A percentile compares a stretch with the other conserved stretches of the same genome.
phyloP scores from a whole-genome alignment of 2,329 filamentous ascomycete genomes.

The Paecilomyces niveus region DNA sequence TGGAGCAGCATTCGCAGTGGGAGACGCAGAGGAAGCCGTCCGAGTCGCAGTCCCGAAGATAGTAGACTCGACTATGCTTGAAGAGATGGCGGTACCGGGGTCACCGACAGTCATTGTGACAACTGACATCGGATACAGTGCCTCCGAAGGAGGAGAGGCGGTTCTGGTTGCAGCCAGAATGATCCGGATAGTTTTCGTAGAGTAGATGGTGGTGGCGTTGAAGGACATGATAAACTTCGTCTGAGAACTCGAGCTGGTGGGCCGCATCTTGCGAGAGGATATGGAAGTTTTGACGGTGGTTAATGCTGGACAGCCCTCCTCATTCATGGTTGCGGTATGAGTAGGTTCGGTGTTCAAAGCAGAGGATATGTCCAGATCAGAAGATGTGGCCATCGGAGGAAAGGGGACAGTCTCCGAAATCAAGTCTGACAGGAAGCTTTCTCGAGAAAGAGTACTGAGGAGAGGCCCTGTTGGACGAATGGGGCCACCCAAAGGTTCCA shows the following conservation, averaged over 20 bases:
- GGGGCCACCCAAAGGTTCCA: not conserved
- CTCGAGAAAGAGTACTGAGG: not conserved
- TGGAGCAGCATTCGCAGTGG: not conserved
- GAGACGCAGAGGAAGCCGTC: not conserved
- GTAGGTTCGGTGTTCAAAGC: not conserved
- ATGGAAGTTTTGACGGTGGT: not conserved
- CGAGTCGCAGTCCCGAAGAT: not conserved
- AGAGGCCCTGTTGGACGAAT: not conserved
- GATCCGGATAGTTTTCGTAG: not conserved
- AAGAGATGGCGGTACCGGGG: not conserved
- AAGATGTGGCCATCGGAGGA: not conserved
- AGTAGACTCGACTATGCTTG: not conserved
- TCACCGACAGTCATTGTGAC: not conserved
- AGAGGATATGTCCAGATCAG: not conserved
- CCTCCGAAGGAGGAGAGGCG: not conserved
- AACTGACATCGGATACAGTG: not conserved
- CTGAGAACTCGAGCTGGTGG: not conserved
- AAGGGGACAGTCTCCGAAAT: not conserved
- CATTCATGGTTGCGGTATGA: not conserved
- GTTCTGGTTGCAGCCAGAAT: not conserved
- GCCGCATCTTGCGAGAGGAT: not conserved
- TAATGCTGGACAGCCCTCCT: not conserved
- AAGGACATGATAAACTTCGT: not conserved
- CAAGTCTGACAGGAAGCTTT: not conserved
- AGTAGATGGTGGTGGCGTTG: not conserved